These are phyloP conservation scores for Claviceps africana DNA, from an alignment of 2,329 filamentous ascomycete species.

Conservation along the genomic window DNA sequence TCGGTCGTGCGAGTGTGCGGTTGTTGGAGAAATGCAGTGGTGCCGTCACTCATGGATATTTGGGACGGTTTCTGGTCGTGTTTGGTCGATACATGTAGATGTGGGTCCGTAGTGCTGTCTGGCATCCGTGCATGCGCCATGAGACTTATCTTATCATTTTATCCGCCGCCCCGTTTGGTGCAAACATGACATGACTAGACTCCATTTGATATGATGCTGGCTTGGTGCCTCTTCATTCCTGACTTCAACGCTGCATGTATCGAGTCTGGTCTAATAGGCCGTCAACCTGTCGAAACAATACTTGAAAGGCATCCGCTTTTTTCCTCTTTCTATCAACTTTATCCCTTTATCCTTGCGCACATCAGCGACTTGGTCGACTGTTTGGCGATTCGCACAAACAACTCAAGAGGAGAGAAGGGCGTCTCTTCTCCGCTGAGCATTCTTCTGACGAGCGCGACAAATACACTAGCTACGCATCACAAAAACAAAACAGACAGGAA, in stretches of 20 bases:
- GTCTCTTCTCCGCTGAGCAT: background rate
- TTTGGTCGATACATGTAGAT: too few relatives aligned
- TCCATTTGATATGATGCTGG: background rate
- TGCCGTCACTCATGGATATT: background rate
- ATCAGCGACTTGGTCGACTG: background rate
- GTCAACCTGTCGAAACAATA: background rate
- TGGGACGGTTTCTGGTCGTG: too few relatives aligned
- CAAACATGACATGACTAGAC: background rate
- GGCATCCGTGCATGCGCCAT: constrained; percentile 3
- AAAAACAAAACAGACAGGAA: background rate
- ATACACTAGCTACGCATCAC: background rate
- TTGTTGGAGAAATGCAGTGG: background rate
- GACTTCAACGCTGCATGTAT: background rate
- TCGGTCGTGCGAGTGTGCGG: background rate
- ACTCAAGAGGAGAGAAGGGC: background rate
- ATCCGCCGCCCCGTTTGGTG: constrained; percentile 1
- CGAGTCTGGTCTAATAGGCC: background rate
- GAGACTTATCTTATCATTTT: constrained; percentile 1
- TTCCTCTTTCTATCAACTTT: background rate
- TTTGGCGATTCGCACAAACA: background rate
- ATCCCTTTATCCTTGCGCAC: background rate
- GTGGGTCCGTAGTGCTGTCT: too few relatives aligned
- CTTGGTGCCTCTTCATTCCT: background rate
- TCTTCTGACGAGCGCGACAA: background rate
- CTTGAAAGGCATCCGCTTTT: background rate